Conservation (phyloP, 2,329 filamentous ascomycete species). For the Monosporascus sp. region DNA sequence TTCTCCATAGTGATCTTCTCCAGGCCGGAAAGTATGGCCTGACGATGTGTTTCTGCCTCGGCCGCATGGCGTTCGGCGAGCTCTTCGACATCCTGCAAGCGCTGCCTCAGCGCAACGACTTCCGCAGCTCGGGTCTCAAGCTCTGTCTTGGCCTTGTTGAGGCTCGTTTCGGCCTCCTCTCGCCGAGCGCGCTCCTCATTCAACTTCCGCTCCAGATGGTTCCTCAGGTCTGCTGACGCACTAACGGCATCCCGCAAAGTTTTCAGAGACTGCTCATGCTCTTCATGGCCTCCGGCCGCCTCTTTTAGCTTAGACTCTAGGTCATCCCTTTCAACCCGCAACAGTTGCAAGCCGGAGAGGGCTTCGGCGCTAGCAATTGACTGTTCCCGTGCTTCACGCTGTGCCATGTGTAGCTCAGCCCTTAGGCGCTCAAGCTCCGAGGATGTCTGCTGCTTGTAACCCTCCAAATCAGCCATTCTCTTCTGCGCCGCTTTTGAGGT, state of each 20-base stretch:
- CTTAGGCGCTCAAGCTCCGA: constrained; percentile 82
- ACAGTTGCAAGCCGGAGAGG: constrained; percentile 64
- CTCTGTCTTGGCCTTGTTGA: constrained; percentile 72
- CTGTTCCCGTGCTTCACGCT: constrained; percentile 76
- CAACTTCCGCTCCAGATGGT: constrained; percentile 72
- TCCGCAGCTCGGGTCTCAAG: constrained; percentile 77
- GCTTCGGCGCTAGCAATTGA: constrained; percentile 73
- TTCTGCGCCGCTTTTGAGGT: constrained; percentile 77
- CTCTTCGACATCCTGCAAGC: constrained; percentile 80
- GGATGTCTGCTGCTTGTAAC: constrained; percentile 75
- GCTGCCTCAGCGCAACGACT: constrained; percentile 66
- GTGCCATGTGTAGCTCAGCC: constrained; percentile 74
- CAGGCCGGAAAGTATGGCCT: constrained; percentile 76
- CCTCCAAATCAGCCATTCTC: constrained; percentile 77
- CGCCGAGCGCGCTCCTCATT: constrained; percentile 75
- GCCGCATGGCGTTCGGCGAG: constrained; percentile 79
- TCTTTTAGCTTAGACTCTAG: constrained; percentile 64
- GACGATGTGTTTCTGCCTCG: constrained; percentile 80
- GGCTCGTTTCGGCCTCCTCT: constrained; percentile 69
- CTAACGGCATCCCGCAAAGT: constrained; percentile 72
- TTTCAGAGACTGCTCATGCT: constrained; percentile 65
- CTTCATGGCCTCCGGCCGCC: constrained; percentile 59
- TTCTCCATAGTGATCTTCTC: constrained; percentile 63
- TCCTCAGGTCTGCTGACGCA: constrained; percentile 72
- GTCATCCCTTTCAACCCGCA: constrained; percentile 84